phyloP scores from a whole-genome alignment of 2,329 filamentous ascomycete species.

The Aspergillus felis region DNA sequence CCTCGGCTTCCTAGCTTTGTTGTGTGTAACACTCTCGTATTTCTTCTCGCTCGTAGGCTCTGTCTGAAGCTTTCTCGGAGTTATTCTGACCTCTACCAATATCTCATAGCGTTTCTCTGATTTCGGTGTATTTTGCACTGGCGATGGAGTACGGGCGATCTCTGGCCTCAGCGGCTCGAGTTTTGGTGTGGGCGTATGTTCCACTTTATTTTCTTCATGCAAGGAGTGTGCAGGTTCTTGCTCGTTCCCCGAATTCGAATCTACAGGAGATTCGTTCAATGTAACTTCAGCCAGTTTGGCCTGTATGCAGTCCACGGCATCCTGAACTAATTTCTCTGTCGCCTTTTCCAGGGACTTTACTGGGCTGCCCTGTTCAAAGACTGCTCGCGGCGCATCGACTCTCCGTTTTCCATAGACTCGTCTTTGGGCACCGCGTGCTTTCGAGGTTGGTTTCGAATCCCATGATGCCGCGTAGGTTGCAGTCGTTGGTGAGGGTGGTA shows the following conservation, averaged over 20 bases:
- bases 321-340: conserved; percentile 3
- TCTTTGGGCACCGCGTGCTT: conserved; percentile 23
- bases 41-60: not conserved
- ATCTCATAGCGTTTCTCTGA: conserved; percentile 14
- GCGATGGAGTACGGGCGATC: conserved; percentile 2
- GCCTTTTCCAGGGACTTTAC: conserved; percentile 8
- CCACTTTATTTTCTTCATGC: not conserved
- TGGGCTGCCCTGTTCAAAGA: conserved; percentile 31
- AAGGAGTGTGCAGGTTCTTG: not conserved
- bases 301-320: conserved; percentile 21
- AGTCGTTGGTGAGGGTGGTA: conserved; percentile 9
- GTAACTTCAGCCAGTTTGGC: conserved; percentile 25
- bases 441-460: conserved; percentile 19
- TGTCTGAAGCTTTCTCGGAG: not conserved
- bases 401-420: conserved; percentile 35
- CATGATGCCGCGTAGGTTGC: conserved; percentile 17
- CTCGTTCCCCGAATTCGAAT: not conserved
- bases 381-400: conserved; percentile 32
- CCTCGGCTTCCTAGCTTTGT: conserved; percentile 8
- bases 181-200: not conserved
- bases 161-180: not conserved
- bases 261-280: conserved; percentile 15
- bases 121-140: not conserved
- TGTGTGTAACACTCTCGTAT: not conserved
- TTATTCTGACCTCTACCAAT: conserved; percentile 29